Base-by-base conservation (phyloP, 73 alveolate species). In the Tetrahymena malaccensis region DNA sequence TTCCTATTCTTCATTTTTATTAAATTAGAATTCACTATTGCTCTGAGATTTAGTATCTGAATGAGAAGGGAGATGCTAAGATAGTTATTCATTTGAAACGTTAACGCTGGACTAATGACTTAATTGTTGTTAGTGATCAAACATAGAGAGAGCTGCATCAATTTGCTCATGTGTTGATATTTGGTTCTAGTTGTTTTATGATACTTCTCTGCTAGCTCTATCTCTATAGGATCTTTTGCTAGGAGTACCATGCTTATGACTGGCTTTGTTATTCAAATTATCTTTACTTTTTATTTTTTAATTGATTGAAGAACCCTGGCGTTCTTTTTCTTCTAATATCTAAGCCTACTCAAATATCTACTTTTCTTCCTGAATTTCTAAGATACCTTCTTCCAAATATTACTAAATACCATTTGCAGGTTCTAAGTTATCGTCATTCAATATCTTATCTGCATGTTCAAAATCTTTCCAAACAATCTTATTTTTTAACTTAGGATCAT, bases 381-480 rank as follows among this genome's bases (percentile, higher is more conserved):
- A 58, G 27, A 96, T 94, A 56, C 93, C 96, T 70, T 94, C 94
- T 27, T 96, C 95, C n/a, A 50, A 43, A 58, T 89, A 85, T 34
- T 85, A 12, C 34, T 19, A 37, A 34, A n/a, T 94, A 94, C 50
- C 55, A 25, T 55, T 35, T 93, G 27, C 43, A 25, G 97, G 97
- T 33, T 37, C 94, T 25, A 93, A 83, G 22, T 94, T 43, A 15
- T 93, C 97, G n/a, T 93, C 94, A 38, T 55, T 33, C 9, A 93
- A 43, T 35, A 93, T 44, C 55, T 95, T 57, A 35, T 95, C 95
- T 9, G 93, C 94, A 34, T 94, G 43, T 84, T 95, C 97, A 40
- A 95, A 93, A 43, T 95, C 96, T 44, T 95, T 95, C 97, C 97
- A 95, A 12, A 94, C 43, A 25, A 96, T 95, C 56, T 57, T 83